Conservation (phyloP, 257 asterid species). For the Nicotiana knightiana region DNA sequence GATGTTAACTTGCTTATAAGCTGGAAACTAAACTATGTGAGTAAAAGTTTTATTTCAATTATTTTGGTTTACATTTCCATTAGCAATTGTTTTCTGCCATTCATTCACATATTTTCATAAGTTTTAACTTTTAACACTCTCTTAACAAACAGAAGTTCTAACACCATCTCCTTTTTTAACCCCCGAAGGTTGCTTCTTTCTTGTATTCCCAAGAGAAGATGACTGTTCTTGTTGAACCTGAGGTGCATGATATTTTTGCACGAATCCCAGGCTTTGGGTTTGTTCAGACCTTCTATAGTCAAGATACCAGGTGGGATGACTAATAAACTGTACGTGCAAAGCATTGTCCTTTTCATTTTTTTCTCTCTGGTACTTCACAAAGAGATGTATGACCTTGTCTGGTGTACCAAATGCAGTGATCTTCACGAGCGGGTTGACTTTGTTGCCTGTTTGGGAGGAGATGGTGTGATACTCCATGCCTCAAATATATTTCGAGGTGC, state of each 20-base stretch:
- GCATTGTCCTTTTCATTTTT: background rate
- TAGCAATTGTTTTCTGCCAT: background rate
- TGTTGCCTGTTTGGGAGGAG: constrained; percentile 98
- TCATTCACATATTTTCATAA: background rate
- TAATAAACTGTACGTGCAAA: constrained; percentile 2
- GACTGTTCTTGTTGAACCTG: constrained; percentile 97
- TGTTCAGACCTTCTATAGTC: constrained; percentile 96
- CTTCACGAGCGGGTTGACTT: constrained; percentile 98
- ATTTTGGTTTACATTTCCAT: background rate
- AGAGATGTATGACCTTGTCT: constrained; percentile 23
- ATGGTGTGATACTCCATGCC: constrained; percentile 98
- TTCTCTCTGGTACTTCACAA: background rate
- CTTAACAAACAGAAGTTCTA: background rate
- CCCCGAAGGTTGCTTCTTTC: constrained; percentile 80
- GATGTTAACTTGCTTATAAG: background rate
- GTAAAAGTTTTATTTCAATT: background rate
- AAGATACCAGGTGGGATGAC: constrained; percentile 85
- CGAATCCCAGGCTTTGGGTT: constrained; percentile 98
- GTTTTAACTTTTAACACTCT: background rate
- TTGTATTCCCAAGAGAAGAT: constrained; percentile 84
- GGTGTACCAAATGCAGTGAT: constrained; percentile 49
- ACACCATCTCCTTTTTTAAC: background rate
- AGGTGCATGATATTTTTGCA: constrained; percentile 91
- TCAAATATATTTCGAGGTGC: constrained; percentile 94
- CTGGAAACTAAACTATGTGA: background rate